Percentiles rank a stretch among this genome's conserved stretches.
Evolutionary conservation across 202 grass and related monocot genomes (phyloP).

Genomic region (Elaeis oleifera): DNA sequence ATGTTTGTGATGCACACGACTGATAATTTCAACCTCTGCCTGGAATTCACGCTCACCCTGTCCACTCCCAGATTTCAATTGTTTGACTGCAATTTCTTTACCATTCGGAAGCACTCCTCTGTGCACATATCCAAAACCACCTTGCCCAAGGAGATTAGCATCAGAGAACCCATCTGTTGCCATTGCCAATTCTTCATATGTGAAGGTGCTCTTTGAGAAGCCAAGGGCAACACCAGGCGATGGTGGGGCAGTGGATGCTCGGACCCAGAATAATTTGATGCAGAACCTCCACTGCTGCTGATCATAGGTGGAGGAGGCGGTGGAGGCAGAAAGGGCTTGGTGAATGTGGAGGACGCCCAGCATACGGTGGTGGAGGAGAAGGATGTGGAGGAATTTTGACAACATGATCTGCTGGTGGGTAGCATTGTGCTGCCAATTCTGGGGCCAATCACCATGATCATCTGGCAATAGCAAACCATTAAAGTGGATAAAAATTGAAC

Average conservation of each 20-base stretch:
- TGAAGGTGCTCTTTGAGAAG: conserved; percentile 57
- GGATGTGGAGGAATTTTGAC: conserved; percentile 33
- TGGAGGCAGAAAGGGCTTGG: background rate
- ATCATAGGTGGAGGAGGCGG: conserved; percentile 19
- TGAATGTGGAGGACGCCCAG: conserved; percentile 12
- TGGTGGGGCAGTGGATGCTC: conserved; percentile 1
- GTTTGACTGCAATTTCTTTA: conserved; percentile 70
- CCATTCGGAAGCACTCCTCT: conserved; percentile 69
- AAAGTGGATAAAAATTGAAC: too few species aligned
- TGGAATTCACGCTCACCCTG: conserved; percentile 88
- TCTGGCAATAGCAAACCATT: conserved; percentile 33
- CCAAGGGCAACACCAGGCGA: background rate
- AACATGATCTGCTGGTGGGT: conserved; percentile 43
- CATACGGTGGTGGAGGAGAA: conserved; percentile 13
- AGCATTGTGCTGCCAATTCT: conserved; percentile 65
- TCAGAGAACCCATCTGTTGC: conserved; percentile 76
- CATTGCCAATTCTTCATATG: conserved; percentile 51
- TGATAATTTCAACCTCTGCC: conserved; percentile 86
- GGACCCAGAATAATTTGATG: conserved; percentile 4
- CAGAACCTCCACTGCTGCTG: conserved; percentile 1
- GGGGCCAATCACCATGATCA: conserved; percentile 43
- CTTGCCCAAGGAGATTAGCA: conserved; percentile 82
- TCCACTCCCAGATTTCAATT: conserved; percentile 63
- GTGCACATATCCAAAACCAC: conserved; percentile 89
- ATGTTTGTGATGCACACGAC: conserved; percentile 87